Base-by-base conservation (phyloP, 805 yeast genomes). In the Jamesozyma rosinii region DNA sequence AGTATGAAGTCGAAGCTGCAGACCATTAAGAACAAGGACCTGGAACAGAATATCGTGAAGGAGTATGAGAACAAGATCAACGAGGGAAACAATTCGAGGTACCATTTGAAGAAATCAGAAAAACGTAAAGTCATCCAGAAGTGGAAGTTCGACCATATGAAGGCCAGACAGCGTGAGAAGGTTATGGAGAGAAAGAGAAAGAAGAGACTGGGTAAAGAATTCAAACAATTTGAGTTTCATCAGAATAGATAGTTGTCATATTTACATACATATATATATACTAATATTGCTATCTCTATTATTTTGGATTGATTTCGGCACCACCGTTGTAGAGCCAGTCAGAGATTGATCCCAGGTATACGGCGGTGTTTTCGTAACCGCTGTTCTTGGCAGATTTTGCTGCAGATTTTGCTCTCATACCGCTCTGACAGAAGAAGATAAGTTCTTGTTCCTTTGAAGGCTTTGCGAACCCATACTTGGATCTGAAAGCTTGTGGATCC, bases 401-500 rank as follows among this genome's bases (percentile, higher is more conserved):
- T 35, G 96, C 89, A 49, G 87, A 86, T 37, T 86, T 74, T 20
- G 94, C 82, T 69, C 98, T 79, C 38, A 88, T 83, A 44, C 98
- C 98, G 8, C 84, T 95, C 39, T 83, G 76, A 66, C 98, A 90
- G 67, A 89, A 89, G 66, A 90, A 89, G 35, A 90, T 75, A 58
- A 90, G 70, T 51, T 85, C 84, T 58, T 83, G 76, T 40, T 78
- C 79, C 38, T 68, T 63, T 5, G 66, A 53, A 2, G 98, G 98
- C 68, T 90, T 90, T 13, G 70, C 71, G 56, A 88, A 80, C 13
- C 94, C 90, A 67, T 89, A 87, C 38, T 76, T 70, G 31, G 83
- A 84, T 54, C 77, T 74, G 57, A 92, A 90, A 51, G 85, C 95
- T 43, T 84, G 95, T 5, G 74, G 72, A 1, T 80, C 65, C 40